phyloP scores from a whole-genome alignment of 2,329 filamentous ascomycete species.

The Monilinia fructigena region DNA sequence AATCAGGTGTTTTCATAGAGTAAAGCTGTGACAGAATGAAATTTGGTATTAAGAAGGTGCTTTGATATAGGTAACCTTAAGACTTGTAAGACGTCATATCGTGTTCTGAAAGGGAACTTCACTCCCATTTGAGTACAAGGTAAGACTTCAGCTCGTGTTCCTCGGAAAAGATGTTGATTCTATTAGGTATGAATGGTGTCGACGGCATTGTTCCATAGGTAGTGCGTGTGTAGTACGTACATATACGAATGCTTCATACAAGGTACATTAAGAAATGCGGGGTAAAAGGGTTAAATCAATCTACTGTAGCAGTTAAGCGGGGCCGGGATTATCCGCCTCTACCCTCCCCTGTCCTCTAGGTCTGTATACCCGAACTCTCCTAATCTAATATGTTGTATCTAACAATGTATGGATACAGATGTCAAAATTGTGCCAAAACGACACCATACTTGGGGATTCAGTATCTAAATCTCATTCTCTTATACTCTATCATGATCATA shows the following conservation, averaged over 20 bases:
- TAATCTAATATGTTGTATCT: no score
- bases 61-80: no score
- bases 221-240: no score
- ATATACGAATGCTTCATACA: slow-evolving; percentile 1
- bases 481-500: neutral
- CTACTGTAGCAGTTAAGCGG: neutral
- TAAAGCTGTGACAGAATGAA: neutral
- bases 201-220: neutral
- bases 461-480: neutral
- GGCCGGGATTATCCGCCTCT: slow-evolving; percentile 1
- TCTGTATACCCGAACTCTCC: neutral
- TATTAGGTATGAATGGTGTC: neutral
- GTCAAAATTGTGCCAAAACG: no score
- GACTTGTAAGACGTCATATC: no score
- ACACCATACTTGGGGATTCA: neutral
- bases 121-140: neutral
- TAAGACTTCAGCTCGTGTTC: neutral
- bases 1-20: neutral
- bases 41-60: neutral
- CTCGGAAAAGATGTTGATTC: neutral
- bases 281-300: neutral
- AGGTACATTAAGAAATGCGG: slow-evolving; percentile 9
- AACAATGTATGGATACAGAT: no score
- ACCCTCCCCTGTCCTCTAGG: neutral
- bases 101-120: no score